Percentiles rank a stretch among this genome's conserved stretches.
Evolutionary conservation across 805 yeast species (phyloP).

Genomic region (Candida ipomoeae): DNA sequence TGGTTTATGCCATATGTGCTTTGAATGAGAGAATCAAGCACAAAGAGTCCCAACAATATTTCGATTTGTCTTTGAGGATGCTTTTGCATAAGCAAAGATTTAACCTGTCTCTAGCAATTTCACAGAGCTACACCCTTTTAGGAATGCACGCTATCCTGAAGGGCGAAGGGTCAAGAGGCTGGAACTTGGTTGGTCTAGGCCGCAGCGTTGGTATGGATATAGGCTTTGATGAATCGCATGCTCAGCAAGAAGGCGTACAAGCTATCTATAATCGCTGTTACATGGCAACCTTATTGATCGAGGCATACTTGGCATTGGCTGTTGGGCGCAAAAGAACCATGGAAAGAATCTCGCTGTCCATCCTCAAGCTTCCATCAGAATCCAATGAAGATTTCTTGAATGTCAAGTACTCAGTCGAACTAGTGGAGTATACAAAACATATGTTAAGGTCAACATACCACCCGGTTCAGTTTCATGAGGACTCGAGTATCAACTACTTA

Average conservation of each 20-base stretch:
- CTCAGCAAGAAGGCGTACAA: neutral
- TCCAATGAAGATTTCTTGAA: slow-evolving; percentile 10
- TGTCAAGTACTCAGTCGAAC: slow-evolving; percentile 13
- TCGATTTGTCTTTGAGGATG: slow-evolving; percentile 7
- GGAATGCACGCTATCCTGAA: slow-evolving; percentile 14
- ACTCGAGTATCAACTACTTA: slow-evolving; percentile 17
- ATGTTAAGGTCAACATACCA: slow-evolving; percentile 17
- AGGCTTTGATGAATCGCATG: slow-evolving; percentile 14
- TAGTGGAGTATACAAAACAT: slow-evolving; percentile 14
- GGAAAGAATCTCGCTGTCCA: slow-evolving; percentile 7
- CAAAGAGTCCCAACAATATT: slow-evolving; percentile 15
- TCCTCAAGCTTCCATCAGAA: slow-evolving; percentile 13
- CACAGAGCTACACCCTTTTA: slow-evolving; percentile 15
- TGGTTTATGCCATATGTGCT: slow-evolving; percentile 17
- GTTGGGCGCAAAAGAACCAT: slow-evolving; percentile 13
- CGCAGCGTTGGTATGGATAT: slow-evolving; percentile 15
- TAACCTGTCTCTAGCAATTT: slow-evolving; percentile 12
- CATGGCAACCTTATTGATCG: slow-evolving; percentile 14
- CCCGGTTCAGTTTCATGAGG: slow-evolving; percentile 15
- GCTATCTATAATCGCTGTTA: slow-evolving; percentile 10
- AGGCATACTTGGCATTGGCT: slow-evolving; percentile 14
- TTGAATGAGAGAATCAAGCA: slow-evolving; percentile 9
- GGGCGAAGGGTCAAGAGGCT: slow-evolving; percentile 17
- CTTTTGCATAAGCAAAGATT: slow-evolving; percentile 8
- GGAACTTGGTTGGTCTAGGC: slow-evolving; percentile 16